A percentile compares a stretch with the other conserved stretches of the same genome.
Evolutionary conservation across 192 early-diverging fungal genomes (phyloP).

Genomic region (Coemansia umbellata): DNA sequence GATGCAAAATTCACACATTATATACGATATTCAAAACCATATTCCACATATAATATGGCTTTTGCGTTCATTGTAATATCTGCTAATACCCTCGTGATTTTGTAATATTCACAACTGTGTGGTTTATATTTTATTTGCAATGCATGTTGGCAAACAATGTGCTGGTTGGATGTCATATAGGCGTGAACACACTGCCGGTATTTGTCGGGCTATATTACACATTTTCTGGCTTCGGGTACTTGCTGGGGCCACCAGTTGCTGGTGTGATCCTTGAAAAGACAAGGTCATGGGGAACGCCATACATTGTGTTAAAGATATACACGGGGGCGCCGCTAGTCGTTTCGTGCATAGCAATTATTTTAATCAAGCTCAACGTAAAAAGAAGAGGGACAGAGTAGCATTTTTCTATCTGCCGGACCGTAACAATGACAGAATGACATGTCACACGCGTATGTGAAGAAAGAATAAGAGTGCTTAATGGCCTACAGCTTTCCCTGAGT

Average conservation of each 20-base stretch:
- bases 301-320: conserved; percentile 46
- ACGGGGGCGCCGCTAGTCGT: conserved; percentile 39
- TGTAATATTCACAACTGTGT: not conserved
- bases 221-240: conserved; percentile 36
- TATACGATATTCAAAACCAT: no score
- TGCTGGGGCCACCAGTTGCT: conserved; percentile 47
- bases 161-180: no score
- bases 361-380: conserved; percentile 20
- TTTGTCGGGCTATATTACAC: conserved; percentile 49
- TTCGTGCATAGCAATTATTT: conserved; percentile 36
- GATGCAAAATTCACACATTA: no score
- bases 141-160: no score
- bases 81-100: not conserved
- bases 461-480: no score
- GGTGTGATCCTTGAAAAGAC: conserved; percentile 45
- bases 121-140: not conserved
- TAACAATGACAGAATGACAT: no score
- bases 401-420: no score
- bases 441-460: no score
- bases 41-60: no score
- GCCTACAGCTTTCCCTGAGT: no score
- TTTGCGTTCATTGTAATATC: no score
- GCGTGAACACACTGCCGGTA: conserved; percentile 43
- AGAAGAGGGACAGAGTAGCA: not conserved
- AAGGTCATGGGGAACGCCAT: conserved; percentile 44